Percentiles rank a stretch among this genome's conserved stretches.
Conservation (phyloP, 2,329 filamentous ascomycete species). For the Fusarium palustre region DNA sequence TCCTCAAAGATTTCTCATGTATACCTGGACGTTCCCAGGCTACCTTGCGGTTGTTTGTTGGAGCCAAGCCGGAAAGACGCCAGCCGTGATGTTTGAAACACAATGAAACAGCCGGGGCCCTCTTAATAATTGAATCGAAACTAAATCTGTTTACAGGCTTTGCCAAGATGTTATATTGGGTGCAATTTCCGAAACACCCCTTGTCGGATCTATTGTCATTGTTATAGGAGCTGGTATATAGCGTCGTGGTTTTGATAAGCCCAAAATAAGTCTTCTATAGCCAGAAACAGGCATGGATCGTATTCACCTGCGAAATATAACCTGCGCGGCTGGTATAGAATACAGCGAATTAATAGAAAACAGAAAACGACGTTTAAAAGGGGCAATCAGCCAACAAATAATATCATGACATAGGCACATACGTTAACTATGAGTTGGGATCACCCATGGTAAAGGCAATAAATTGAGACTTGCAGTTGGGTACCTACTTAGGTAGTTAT, state of each 20-base stretch:
- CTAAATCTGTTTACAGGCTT: slow-evolving; percentile 11
- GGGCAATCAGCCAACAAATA: background rate
- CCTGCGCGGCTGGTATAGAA: background rate
- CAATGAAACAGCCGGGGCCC: slow-evolving; percentile 4
- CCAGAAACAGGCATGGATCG: background rate
- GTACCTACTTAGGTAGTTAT: background rate
- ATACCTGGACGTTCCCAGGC: background rate
- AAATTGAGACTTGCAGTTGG: background rate
- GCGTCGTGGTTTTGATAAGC: background rate
- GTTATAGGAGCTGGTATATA: slow-evolving; percentile 8
- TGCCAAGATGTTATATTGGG: slow-evolving; percentile 13
- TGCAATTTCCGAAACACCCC: slow-evolving; percentile 30
- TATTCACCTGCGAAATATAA: background rate
- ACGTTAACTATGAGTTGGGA: background rate
- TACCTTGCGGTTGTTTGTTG: background rate
- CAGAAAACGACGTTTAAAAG: background rate
- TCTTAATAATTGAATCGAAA: slow-evolving; percentile 9
- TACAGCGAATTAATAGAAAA: background rate
- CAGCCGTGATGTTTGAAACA: slow-evolving; percentile 16
- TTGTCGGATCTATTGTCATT: slow-evolving; percentile 8
- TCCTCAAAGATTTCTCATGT: background rate
- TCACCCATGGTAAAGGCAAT: background rate
- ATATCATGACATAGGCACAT: background rate
- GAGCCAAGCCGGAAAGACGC: slow-evolving; percentile 14
- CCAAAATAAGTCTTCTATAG: background rate